phyloP scores from a whole-genome alignment of 768 basidiomycete species.

The Cystobasidium ongulense region DNA sequence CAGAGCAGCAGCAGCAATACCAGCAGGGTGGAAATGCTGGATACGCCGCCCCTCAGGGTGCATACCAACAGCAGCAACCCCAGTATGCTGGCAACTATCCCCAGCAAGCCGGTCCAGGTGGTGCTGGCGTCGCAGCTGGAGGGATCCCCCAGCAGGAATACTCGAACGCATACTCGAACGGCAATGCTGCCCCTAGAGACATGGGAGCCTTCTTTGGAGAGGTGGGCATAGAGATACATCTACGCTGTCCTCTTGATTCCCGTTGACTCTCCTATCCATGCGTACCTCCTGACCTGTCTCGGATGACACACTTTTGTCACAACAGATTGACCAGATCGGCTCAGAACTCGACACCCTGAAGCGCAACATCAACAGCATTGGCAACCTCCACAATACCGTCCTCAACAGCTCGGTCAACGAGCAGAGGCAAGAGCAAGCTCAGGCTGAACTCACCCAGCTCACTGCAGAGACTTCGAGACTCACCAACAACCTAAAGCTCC shows the following conservation, averaged over 20 bases:
- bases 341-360: constrained; percentile 36
- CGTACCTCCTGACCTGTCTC: not conserved
- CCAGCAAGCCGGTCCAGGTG: not conserved
- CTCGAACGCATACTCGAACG: not conserved
- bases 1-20: not conserved
- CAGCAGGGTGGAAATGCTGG: not conserved
- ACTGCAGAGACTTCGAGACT: constrained; percentile 41
- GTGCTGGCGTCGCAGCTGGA: not conserved
- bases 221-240: not conserved
- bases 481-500: constrained; percentile 46
- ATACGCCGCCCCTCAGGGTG: not conserved
- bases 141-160: not conserved
- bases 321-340: constrained; percentile 38
- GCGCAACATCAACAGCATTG: constrained; percentile 40
- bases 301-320: not conserved
- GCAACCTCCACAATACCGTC: constrained; percentile 43
- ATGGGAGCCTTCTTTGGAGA: constrained; percentile 27
- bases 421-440: constrained; percentile 37
- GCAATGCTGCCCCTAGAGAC: not conserved
- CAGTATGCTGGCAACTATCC: not conserved
- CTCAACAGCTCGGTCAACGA: constrained; percentile 42
- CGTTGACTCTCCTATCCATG: not conserved
- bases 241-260: not conserved
- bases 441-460: constrained; percentile 29
- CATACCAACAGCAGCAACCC: not conserved